Evolutionary conservation across 306 rosid species (phyloP).

Genomic region (Cucumis melo): DNA sequence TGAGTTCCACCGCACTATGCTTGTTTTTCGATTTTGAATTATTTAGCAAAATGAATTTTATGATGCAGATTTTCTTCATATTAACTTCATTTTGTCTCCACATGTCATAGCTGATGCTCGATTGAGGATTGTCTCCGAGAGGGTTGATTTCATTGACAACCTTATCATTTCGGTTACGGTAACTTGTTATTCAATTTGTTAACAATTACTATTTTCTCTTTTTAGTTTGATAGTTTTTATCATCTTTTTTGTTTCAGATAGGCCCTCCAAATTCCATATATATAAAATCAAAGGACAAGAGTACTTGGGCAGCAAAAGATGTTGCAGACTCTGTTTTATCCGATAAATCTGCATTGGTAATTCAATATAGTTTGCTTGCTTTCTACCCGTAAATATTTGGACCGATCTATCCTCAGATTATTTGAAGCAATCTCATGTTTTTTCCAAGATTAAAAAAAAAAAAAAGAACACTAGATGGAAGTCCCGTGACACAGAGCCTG

Average conservation of each 20-base stretch:
- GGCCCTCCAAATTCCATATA: conserved; percentile 73
- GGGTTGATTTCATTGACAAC: conserved; percentile 76
- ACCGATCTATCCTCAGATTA: not conserved
- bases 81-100: conserved; percentile 6
- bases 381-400: not conserved
- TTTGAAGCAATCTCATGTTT: not conserved
- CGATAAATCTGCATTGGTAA: conserved; percentile 89
- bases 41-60: not conserved
- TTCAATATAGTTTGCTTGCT: conserved; percentile 19
- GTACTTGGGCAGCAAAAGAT: conserved; percentile 71
- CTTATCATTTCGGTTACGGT: conserved; percentile 85
- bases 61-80: not conserved
- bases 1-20: not conserved
- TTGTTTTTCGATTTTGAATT: not conserved
- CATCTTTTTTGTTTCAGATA: conserved; percentile 50
- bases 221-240: conserved; percentile 21
- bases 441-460: not conserved
- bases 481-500: not conserved
- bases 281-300: conserved; percentile 68
- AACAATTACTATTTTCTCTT: conserved; percentile 1
- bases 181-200: conserved; percentile 18
- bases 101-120: conserved; percentile 78
- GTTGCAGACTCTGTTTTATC: conserved; percentile 96
- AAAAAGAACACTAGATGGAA: not conserved
- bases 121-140: conserved; percentile 86